A percentile compares a stretch with the other conserved stretches of the same genome.
Conservation (phyloP, 306 rosid species). For the Abrus precatorius region DNA sequence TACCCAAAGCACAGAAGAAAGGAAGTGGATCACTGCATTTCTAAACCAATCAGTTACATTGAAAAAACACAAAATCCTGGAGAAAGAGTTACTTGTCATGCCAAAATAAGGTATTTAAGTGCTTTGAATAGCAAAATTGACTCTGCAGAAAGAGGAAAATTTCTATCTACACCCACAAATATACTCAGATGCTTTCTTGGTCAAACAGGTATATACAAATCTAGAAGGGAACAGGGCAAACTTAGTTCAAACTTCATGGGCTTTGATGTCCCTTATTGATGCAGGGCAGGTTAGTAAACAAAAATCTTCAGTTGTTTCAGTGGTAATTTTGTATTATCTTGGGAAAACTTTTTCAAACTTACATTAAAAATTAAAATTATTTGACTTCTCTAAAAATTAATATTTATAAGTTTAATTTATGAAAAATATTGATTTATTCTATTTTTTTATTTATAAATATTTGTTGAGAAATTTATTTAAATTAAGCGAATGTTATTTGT, state of each 20-base stretch:
- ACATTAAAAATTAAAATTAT: too few species aligned
- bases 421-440: too few species aligned
- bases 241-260: constrained; percentile 77
- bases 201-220: constrained; percentile 67
- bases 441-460: too few species aligned
- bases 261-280: constrained; percentile 67
- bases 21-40: constrained; percentile 60
- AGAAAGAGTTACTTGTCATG: constrained; percentile 78
- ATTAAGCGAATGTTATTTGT: not conserved
- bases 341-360: too few species aligned
- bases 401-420: too few species aligned
- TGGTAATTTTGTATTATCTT: too few species aligned
- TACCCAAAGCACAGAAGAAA: constrained; percentile 64
- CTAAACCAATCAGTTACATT: constrained; percentile 57
- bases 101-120: constrained; percentile 59
- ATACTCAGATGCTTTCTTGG: constrained; percentile 1
- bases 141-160: not conserved
- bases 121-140: not conserved
- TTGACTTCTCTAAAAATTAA: too few species aligned
- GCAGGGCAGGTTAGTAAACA: constrained; percentile 74
- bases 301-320: not conserved
- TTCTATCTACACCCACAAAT: not conserved
- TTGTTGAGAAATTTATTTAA: too few species aligned
- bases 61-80: constrained; percentile 62
- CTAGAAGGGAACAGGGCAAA: constrained; percentile 61